Base-by-base conservation (phyloP, 1,284 basidiomycete genomes). In the Volvariella volvacea region DNA sequence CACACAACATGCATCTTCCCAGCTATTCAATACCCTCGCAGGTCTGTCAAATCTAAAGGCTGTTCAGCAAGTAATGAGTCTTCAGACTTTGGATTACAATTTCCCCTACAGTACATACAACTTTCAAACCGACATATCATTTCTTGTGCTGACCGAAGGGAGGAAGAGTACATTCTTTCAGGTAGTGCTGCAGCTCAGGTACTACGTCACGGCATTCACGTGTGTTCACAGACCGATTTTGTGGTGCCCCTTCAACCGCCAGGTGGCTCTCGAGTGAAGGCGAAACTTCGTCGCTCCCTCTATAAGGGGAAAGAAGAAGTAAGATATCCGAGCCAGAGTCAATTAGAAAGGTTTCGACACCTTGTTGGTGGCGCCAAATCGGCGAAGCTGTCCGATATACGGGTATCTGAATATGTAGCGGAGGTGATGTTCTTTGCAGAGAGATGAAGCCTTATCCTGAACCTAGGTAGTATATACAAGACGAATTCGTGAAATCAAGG, bases 21-120 rank as follows among this genome's bases (percentile, higher is more conserved):
- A 3, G 22, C 17, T 28, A 4, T 10, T 15, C 3, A n/a, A 39
- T 44, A 8, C 10, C 39, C 39, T 14, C 36, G 9, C 49, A 82
- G 87, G 88, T 2, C 57, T 92, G 3, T 60, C 65, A 47, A 93
- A 91, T 53, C 62, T 92, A 25, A 75, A 68, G 36, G 74, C 80
- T 0, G 62, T 87, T n/a, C 83, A 89, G 48, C 74, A 82, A 40
- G 72, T 80, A 46, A 77, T 92, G 56, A 68, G 67, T 33, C 65
- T 68, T 12, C 89, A 91, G 55, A 83, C 78, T 2, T 63, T 92
- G n/a, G 69, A 80, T 9, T 93, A 92, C 58, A 63, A 73, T 22
- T 93, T 92, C 60, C 90, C 91, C 0, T 93, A 78, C 62, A 86
- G 80, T 54, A 67, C 59, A 45, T 91, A 87, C 56, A 68, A 77